Evolutionary conservation across 441 rosid genomes (phyloP).

Genomic region (Pelargonium myrrhifolium): DNA sequence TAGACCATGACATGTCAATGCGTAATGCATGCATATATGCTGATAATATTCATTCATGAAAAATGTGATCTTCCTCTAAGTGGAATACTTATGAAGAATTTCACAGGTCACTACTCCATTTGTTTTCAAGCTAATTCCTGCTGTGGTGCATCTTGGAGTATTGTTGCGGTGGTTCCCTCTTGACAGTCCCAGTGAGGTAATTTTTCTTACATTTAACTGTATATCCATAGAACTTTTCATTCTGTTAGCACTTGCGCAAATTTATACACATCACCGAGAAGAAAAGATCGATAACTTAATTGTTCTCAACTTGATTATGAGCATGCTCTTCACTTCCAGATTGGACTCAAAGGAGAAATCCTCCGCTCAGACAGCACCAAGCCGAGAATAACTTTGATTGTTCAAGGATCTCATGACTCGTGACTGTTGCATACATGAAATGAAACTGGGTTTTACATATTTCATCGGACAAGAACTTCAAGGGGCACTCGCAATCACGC

Average conservation of each 20-base stretch:
- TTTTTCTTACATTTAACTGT: neutral
- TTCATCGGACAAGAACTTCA: slow-evolving; percentile 12
- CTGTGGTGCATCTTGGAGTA: slow-evolving; percentile 25
- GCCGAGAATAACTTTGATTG: slow-evolving; percentile 29
- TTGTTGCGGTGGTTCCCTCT: slow-evolving; percentile 23
- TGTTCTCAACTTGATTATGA: slow-evolving; percentile 8
- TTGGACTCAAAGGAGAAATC: slow-evolving; percentile 37
- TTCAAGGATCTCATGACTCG: slow-evolving; percentile 39
- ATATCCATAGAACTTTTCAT: too few species aligned
- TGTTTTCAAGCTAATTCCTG: slow-evolving; percentile 26
- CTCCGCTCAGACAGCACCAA: slow-evolving; percentile 44
- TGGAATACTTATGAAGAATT: neutral
- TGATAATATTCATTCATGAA: neutral
- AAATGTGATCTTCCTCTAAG: neutral
- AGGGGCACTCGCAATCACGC: too few species aligned
- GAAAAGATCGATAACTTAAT: neutral
- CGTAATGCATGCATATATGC: too few species aligned
- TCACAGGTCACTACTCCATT: slow-evolving; percentile 26
- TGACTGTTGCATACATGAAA: slow-evolving; percentile 16
- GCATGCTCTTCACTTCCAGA: slow-evolving; percentile 27
- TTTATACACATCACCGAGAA: too few species aligned
- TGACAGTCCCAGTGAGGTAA: slow-evolving; percentile 23
- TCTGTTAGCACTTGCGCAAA: too few species aligned
- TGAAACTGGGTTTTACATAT: slow-evolving; percentile 12
- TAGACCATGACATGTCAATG: too few species aligned